Evolutionary conservation across 306 rosid genomes (phyloP).

Genomic region (Medicago ruthenica): DNA sequence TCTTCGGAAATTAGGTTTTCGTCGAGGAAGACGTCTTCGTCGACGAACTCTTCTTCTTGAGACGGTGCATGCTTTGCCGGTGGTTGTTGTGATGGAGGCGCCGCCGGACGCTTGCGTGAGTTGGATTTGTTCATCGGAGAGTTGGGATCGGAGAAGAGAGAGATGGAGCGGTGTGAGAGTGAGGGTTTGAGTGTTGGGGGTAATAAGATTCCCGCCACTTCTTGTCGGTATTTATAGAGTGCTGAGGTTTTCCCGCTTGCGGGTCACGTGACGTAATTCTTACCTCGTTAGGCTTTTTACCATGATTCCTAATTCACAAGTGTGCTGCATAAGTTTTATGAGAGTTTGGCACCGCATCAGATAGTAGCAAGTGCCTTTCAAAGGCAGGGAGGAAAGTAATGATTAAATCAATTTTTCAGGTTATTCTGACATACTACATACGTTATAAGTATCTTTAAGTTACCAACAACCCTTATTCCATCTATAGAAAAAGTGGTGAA

Average conservation of each 20-base stretch:
- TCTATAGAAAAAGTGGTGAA: too few relatives aligned
- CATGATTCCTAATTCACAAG: too few relatives aligned
- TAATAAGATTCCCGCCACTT: slow-evolving; percentile 65
- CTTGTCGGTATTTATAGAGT: slow-evolving; percentile 20
- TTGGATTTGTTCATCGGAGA: slow-evolving; percentile 43
- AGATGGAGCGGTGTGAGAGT: background rate
- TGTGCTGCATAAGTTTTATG: too few relatives aligned
- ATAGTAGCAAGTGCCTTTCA: too few relatives aligned
- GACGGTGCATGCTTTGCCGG: slow-evolving; percentile 61
- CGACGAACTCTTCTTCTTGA: slow-evolving; percentile 83
- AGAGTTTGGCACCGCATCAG: too few relatives aligned
- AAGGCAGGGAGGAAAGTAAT: too few relatives aligned
- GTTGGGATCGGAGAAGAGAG: slow-evolving; percentile 3
- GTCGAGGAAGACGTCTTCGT: slow-evolving; percentile 84
- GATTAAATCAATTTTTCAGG: too few relatives aligned
- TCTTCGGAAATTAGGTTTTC: slow-evolving; percentile 74
- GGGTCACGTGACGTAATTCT: background rate
- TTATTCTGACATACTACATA: too few relatives aligned
- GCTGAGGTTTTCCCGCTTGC: slow-evolving; percentile 46
- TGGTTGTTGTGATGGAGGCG: slow-evolving; percentile 55
- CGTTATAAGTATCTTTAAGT: too few relatives aligned
- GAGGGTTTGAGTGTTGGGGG: background rate
- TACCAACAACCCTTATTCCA: too few relatives aligned
- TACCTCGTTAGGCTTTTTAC: too few relatives aligned
- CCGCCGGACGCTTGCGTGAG: slow-evolving; percentile 62